Percentiles rank a stretch among this genome's conserved stretches.
Conservation (phyloP, 306 rosid species). For the Ormosia emarginata region DNA sequence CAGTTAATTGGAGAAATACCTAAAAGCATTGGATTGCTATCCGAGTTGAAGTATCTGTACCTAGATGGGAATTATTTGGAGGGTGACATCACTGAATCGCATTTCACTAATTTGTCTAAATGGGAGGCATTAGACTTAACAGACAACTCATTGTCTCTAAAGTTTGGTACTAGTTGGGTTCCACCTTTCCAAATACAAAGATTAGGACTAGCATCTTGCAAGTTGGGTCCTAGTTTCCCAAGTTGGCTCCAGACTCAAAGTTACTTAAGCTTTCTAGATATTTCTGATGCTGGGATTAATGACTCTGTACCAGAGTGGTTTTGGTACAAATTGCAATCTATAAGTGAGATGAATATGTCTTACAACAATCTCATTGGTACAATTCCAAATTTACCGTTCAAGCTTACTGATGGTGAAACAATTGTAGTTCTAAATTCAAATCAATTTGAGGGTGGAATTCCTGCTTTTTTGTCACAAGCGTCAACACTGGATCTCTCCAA, state of each 20-base stretch:
- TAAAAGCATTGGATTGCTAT: background rate
- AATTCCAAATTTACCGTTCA: constrained; percentile 13
- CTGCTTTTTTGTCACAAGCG: background rate
- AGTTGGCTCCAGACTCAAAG: background rate
- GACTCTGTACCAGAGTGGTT: constrained; percentile 2
- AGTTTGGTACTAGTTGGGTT: background rate
- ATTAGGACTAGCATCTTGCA: background rate
- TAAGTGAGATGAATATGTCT: background rate
- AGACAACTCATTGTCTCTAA: background rate
- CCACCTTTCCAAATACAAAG: background rate
- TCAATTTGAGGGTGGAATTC: constrained; percentile 8
- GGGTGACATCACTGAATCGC: constrained; percentile 1
- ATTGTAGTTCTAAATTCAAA: background rate
- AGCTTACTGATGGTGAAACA: rapidly evolving
- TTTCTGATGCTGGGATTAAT: background rate
- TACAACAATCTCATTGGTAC: background rate
- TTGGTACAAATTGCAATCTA: background rate
- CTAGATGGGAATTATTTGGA: background rate
- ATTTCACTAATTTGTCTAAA: background rate
- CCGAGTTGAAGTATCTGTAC: background rate
- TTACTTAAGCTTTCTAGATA: rapidly evolving
- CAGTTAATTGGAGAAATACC: too few species aligned
- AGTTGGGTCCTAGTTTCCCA: constrained; percentile 14
- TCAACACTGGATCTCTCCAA: background rate
- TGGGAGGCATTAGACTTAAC: rapidly evolving